These are phyloP conservation scores for Puccinia brachypodii DNA, from an alignment of 1,284 basidiomycete species.

Conservation along the genomic window DNA sequence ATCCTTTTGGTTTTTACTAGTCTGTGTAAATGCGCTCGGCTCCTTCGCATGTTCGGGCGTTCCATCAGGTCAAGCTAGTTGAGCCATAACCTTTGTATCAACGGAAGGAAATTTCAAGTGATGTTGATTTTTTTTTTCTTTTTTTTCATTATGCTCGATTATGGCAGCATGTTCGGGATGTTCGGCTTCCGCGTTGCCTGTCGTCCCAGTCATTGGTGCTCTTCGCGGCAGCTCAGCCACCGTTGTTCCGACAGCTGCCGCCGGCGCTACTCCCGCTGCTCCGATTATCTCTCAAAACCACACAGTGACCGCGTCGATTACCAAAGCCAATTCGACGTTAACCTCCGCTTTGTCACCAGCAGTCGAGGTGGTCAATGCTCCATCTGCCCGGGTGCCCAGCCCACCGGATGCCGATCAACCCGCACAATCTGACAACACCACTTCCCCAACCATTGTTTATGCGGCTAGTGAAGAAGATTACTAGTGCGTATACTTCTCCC, in stretches of 20 bases:
- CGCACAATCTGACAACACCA: too few species aligned
- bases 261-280: neutral
- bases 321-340: too few species aligned
- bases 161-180: slow-evolving; percentile 16
- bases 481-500: too few species aligned
- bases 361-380: neutral
- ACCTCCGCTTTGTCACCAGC: neutral
- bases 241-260: neutral
- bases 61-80: slow-evolving; percentile 18
- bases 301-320: neutral
- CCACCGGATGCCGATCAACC: too few species aligned
- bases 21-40: neutral
- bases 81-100: neutral
- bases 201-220: neutral
- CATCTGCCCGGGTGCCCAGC: too few species aligned
- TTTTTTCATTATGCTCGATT: neutral
- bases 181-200: neutral
- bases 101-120: neutral
- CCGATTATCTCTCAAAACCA: neutral
- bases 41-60: slow-evolving; percentile 8
- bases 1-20: neutral
- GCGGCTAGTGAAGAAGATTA: too few species aligned
- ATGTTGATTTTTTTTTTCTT: neutral
- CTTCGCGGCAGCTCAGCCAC: neutral
- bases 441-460: too few species aligned